These are phyloP conservation scores for Theobroma cacao DNA, from an alignment of 345 rosid genomes.

Conservation along the genomic window DNA sequence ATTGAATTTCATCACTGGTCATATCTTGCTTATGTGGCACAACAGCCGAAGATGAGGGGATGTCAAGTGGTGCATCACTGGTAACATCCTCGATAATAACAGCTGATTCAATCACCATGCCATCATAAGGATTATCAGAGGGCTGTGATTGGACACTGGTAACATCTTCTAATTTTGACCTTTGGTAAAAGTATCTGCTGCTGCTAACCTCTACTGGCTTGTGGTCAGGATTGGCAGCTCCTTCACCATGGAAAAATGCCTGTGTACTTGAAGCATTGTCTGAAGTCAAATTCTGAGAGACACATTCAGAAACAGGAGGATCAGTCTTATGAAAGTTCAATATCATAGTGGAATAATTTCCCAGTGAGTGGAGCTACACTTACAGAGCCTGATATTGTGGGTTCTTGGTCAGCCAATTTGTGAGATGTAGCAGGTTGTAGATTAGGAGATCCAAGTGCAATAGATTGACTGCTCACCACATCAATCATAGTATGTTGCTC, in stretches of 20 bases:
- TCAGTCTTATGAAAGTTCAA: conserved; percentile 21
- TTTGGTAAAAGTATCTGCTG: neutral
- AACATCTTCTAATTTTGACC: conserved; percentile 23
- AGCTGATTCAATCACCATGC: conserved; percentile 20
- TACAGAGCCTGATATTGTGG: conserved; percentile 33
- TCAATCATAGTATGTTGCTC: conserved; percentile 6
- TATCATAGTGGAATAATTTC: neutral
- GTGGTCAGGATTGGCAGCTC: conserved; percentile 21
- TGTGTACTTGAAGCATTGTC: conserved; percentile 28
- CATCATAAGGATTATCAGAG: conserved; percentile 22
- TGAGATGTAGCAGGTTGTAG: conserved; percentile 13
- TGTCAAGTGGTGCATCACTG: conserved; percentile 34
- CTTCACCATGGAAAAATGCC: conserved; percentile 28
- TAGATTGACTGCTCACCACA: conserved; percentile 23
- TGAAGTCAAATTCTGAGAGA: conserved; percentile 35
- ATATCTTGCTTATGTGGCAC: conserved; percentile 44
- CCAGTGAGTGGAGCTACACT: conserved; percentile 20
- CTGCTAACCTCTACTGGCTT: conserved; percentile 24
- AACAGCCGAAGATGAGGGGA: conserved; percentile 33
- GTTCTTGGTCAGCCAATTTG: conserved; percentile 27
- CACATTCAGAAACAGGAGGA: conserved; percentile 8
- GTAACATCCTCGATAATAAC: conserved; percentile 73
- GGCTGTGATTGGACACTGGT: conserved; percentile 27
- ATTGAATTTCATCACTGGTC: conserved; percentile 32
- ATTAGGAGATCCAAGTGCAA: conserved; percentile 21